Evolutionary conservation across 352 stramenopile genomes (phyloP), one percentile per base, ranked within the genome.

Genomic region (Phytopythium litorale): DNA sequence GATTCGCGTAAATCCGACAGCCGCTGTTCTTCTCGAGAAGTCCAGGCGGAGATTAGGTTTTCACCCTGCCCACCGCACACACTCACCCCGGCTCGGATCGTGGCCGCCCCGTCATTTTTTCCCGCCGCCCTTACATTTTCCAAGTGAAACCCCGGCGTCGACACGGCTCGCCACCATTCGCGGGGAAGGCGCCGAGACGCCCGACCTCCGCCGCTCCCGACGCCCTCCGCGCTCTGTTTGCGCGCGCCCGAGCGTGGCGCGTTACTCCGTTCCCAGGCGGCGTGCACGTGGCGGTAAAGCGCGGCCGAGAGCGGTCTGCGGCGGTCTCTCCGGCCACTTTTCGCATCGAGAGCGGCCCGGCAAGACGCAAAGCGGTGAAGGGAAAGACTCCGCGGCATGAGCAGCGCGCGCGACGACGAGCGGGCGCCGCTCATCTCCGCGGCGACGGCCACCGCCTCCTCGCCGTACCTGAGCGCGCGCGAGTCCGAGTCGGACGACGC

Each of bases 361-460:
- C 42, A 48, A 38, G 33, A 38, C 33, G 4, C 42, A 25, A 25
- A 5, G 21, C 6, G 6, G 9, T 7, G 32, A 45, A 32, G 11
- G 4, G 52, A 18, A 18, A 58, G 13, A 12, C 25, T 1, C 33
- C 7, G 54, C 38, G 52, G 7, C 12, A 58, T 58, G 35, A 56
- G 33, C 28, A 25, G 58, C 51, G 64, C 11, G 11, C 23, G 13
- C 21, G 46, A 33, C 12, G 46, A 78, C 60, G 74, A 82, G 71
- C 68, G 70, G 62, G 78, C 71, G 59, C 74, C 74, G 42, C 74
- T 82, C 40, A 64, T 79, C 55, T 57, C 33, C 32, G 42, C 60
- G 16, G 3, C 57, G 13, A 33, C 38, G 12, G 38, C 38, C 4
- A 5, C 38, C 2, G 1, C 25, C 25, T 45, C 38, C 13, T 45